Evolutionary conservation across 1,284 basidiomycete species (phyloP).

Genomic region (Gomphus sp.): DNA sequence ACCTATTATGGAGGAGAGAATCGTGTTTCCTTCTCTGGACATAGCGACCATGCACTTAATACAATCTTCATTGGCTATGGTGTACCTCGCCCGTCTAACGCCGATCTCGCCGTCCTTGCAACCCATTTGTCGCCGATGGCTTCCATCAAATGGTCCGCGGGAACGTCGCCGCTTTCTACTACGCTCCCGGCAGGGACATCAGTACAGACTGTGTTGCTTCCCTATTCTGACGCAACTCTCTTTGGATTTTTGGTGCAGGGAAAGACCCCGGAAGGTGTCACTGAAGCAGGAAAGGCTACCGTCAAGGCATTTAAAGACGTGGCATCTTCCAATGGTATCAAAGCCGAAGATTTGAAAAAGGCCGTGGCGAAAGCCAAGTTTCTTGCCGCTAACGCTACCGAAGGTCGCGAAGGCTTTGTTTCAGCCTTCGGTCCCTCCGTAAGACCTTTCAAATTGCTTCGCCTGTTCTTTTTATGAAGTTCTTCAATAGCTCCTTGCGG

Average conservation of each 20-base stretch:
- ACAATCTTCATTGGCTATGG: constrained; percentile 83
- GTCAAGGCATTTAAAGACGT: constrained; percentile 61
- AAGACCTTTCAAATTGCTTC: constrained; percentile 15
- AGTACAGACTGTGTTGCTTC: constrained; percentile 67
- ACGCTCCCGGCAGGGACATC: constrained; percentile 42
- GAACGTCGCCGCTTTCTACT: constrained; percentile 59
- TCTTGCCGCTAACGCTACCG: constrained; percentile 57
- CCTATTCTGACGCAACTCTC: constrained; percentile 85
- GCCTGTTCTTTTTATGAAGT: constrained; percentile 8
- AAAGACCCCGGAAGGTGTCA: constrained; percentile 46
- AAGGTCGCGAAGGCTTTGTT: constrained; percentile 64
- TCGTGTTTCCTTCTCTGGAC: constrained; percentile 41
- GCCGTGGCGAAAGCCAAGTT: constrained; percentile 87
- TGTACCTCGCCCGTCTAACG: constrained; percentile 45
- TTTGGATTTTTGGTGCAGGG: constrained; percentile 75
- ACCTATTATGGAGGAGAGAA: constrained; percentile 83
- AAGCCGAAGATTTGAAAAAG: constrained; percentile 65
- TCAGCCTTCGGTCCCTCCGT: constrained; percentile 57
- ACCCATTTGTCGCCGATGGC: constrained; percentile 66
- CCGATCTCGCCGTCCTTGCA: constrained; percentile 70
- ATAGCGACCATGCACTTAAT: constrained; percentile 49
- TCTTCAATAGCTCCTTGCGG: constrained; percentile 45
- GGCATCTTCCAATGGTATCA: constrained; percentile 34
- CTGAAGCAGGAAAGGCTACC: constrained; percentile 54
- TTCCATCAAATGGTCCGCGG: constrained; percentile 79